A percentile compares a stretch with the other conserved stretches of the same genome.
Conservation (phyloP, 257 asterid species). For the Linderniella brevidens region DNA sequence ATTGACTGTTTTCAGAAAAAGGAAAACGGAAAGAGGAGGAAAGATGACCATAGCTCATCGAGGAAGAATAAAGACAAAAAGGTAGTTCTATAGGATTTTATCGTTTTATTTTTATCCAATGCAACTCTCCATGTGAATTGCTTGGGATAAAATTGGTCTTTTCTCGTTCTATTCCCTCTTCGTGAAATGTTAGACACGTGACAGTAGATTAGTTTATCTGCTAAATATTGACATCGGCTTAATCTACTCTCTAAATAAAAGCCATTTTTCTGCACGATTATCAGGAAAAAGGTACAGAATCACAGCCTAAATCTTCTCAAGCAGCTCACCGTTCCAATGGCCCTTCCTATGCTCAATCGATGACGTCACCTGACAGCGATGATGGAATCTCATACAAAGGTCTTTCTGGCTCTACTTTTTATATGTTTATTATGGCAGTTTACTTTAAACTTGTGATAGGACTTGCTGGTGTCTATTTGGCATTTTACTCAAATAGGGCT, state of each 20-base stretch:
- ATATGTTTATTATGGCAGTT: not conserved
- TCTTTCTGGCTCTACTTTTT: constrained; percentile 3
- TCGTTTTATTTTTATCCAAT: not conserved
- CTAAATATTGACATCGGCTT: too few relatives aligned
- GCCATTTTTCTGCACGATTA: not conserved
- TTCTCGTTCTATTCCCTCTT: not conserved
- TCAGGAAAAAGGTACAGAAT: constrained; percentile 67
- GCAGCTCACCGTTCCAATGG: constrained; percentile 41
- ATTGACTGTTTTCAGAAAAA: constrained; percentile 2
- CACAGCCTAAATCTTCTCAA: constrained; percentile 52
- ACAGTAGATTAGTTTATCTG: not conserved
- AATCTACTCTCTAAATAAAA: not conserved
- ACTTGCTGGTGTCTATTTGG: not conserved
- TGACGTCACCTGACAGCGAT: constrained; percentile 44
- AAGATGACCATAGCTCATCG: constrained; percentile 1
- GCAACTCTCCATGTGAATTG: too few relatives aligned
- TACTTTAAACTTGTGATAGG: not conserved
- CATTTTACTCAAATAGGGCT: too few relatives aligned
- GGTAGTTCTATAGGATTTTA: not conserved
- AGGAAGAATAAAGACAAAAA: constrained; percentile 3
- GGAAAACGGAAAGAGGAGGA: constrained; percentile 5
- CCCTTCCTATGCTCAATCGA: constrained; percentile 44
- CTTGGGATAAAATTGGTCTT: not conserved
- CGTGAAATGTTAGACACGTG: not conserved
- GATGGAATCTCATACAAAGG: constrained; percentile 80